phyloP scores from a whole-genome alignment of 2,329 filamentous ascomycete species.

The Furcasterigmium furcatum region DNA sequence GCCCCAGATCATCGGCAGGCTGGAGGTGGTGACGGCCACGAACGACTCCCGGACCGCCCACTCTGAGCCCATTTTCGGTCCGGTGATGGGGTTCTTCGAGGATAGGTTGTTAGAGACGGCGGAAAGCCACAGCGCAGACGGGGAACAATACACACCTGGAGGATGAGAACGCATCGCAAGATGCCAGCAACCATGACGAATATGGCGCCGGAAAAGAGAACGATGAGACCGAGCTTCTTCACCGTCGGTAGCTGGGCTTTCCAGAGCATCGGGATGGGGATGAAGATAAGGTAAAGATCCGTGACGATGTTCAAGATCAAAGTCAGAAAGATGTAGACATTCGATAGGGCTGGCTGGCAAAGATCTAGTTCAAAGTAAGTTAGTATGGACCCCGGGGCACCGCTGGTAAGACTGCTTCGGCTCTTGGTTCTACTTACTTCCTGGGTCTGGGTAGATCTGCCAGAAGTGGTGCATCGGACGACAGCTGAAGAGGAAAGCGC shows the following conservation, averaged over 20 bases:
- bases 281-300: constrained; percentile 22
- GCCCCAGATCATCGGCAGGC: constrained; percentile 31
- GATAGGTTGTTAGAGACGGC: background rate
- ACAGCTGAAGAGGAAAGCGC: constrained; percentile 45
- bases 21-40: constrained; percentile 33
- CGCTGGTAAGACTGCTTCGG: background rate
- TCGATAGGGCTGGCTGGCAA: constrained; percentile 17
- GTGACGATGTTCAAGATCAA: constrained; percentile 23
- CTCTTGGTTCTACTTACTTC: constrained; percentile 30
- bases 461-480: constrained; percentile 43
- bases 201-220: constrained; percentile 34
- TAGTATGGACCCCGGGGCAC: no score
- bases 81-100: constrained; percentile 7
- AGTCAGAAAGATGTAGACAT: constrained; percentile 21
- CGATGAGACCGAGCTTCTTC: constrained; percentile 29
- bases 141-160: constrained; percentile 15
- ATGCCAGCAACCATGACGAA: constrained; percentile 37
- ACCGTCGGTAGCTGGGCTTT: constrained; percentile 16
- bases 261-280: constrained; percentile 26
- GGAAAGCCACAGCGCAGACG: no score
- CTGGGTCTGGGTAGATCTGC: constrained; percentile 51
- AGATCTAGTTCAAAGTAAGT: constrained; percentile 3
- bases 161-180: constrained; percentile 25
- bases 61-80: constrained; percentile 3
- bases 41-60: constrained; percentile 35